These are phyloP conservation scores for Torulaspora gathmanii DNA, from an alignment of 805 yeast species.

Conservation along the genomic window DNA sequence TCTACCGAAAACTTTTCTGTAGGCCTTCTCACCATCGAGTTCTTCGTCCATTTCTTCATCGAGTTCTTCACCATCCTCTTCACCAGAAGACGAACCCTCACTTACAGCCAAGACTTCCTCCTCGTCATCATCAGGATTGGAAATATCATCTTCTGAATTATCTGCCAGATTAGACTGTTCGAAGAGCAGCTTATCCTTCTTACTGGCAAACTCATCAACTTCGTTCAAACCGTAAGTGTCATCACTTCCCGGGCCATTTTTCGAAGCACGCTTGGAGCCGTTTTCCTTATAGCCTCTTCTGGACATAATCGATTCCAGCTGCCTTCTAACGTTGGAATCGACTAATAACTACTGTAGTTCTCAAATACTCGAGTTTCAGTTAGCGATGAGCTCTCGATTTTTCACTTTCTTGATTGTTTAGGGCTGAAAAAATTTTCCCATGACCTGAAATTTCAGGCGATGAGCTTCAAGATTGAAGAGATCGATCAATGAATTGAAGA, in stretches of 20 bases:
- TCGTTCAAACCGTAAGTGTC: constrained; percentile 53
- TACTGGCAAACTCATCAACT: constrained; percentile 62
- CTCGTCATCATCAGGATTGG: constrained; percentile 48
- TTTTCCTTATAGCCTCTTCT: constrained; percentile 22
- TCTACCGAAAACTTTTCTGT: constrained; percentile 38
- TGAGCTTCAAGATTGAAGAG: constrained; percentile 6
- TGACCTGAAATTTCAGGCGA: constrained; percentile 6
- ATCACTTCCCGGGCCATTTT: constrained; percentile 15
- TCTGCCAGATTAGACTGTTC: constrained; percentile 51
- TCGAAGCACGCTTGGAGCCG: constrained; percentile 19
- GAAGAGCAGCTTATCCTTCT: constrained; percentile 51
- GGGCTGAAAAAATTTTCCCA: constrained; percentile 14
- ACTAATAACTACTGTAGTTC: too few species aligned
- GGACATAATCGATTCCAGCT: constrained; percentile 7
- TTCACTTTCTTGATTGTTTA: constrained; percentile 2
- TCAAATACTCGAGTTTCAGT: constrained; percentile 4
- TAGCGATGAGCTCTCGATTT: constrained; percentile 24
- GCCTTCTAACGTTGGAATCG: constrained; percentile 2
- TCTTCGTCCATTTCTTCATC: constrained; percentile 34
- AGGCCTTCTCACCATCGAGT: constrained; percentile 36
- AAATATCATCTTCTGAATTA: constrained; percentile 36
- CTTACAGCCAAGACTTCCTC: constrained; percentile 49
- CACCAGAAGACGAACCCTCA: constrained; percentile 39
- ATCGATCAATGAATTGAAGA: not conserved
- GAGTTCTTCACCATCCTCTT: constrained; percentile 32